Evolutionary conservation across 192 early-diverging fungal genomes (phyloP).

Genomic region (Backusella tarrabulga): DNA sequence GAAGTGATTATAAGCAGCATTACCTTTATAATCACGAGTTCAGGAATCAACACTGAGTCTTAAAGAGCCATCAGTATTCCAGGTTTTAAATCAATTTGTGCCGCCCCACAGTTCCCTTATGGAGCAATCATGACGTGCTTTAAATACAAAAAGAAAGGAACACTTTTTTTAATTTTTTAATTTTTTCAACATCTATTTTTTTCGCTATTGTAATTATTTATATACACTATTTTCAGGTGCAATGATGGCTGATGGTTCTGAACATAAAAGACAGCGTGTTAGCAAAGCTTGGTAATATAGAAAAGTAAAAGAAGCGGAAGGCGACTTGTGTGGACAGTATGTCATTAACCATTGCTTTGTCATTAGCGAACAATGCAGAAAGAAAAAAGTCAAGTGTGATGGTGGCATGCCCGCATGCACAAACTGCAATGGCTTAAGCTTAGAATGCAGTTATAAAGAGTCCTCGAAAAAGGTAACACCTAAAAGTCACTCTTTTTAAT

Average conservation of each 20-base stretch:
- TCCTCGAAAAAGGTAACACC: slow-evolving; percentile 37
- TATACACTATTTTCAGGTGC: neutral
- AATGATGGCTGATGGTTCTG: neutral
- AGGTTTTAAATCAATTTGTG: slow-evolving; percentile 9
- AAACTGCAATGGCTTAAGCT: slow-evolving; percentile 63
- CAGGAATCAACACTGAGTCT: neutral
- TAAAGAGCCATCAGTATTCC: neutral
- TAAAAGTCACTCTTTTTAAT: neutral
- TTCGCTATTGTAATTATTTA: neutral
- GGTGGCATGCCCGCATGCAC: slow-evolving; percentile 65
- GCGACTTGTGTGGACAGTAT: neutral
- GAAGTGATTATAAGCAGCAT: neutral
- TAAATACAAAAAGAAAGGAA: slow-evolving; percentile 7
- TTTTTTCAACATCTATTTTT: neutral
- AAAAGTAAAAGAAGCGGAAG: neutral
- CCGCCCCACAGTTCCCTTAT: neutral
- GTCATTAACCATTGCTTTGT: neutral
- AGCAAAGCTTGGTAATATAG: slow-evolving; percentile 22
- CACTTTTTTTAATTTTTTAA: neutral
- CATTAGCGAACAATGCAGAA: slow-evolving; percentile 69
- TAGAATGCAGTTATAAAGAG: slow-evolving; percentile 63
- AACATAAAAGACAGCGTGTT: slow-evolving; percentile 17
- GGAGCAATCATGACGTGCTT: neutral
- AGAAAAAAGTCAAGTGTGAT: slow-evolving; percentile 85
- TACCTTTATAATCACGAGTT: neutral